phyloP scores from a whole-genome alignment of 805 yeast genomes.

The Sugiyamaella smithiae region DNA sequence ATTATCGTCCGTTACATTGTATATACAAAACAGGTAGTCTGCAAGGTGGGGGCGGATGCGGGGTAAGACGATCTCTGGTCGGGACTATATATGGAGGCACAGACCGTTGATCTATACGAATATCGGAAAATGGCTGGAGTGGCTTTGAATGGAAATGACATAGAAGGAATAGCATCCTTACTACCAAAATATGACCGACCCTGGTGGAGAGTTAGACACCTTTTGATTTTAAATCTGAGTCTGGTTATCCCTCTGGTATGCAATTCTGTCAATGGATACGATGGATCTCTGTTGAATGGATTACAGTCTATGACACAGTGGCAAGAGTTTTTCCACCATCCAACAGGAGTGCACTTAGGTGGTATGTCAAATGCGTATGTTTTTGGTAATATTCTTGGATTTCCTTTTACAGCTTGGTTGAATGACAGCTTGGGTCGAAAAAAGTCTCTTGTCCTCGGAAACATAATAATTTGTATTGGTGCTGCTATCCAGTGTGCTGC shows the following conservation, averaged over 20 bases:
- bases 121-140: background rate
- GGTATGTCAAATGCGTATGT: constrained; percentile 14
- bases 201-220: constrained; percentile 13
- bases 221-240: constrained; percentile 15
- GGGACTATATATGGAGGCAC: no score
- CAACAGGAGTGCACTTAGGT: constrained; percentile 17
- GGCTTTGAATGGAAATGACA: background rate
- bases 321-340: constrained; percentile 17
- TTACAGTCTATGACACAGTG: constrained; percentile 25
- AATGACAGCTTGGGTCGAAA: constrained; percentile 67
- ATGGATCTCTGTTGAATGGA: constrained; percentile 19
- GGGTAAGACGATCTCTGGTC: no score
- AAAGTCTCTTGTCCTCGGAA: constrained; percentile 53
- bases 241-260: constrained; percentile 13
- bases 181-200: constrained; percentile 2
- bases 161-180: constrained; percentile 6
- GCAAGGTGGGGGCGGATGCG: no score
- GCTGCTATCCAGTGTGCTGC: constrained; percentile 46
- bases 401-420: constrained; percentile 52
- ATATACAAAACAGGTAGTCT: no score
- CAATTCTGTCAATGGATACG: constrained; percentile 18
- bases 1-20: no score
- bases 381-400: constrained; percentile 69
- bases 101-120: no score
- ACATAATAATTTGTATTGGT: constrained; percentile 54